Conservation (phyloP, 176 grass and related monocot genomes). For the Oryza longistaminata region DNA sequence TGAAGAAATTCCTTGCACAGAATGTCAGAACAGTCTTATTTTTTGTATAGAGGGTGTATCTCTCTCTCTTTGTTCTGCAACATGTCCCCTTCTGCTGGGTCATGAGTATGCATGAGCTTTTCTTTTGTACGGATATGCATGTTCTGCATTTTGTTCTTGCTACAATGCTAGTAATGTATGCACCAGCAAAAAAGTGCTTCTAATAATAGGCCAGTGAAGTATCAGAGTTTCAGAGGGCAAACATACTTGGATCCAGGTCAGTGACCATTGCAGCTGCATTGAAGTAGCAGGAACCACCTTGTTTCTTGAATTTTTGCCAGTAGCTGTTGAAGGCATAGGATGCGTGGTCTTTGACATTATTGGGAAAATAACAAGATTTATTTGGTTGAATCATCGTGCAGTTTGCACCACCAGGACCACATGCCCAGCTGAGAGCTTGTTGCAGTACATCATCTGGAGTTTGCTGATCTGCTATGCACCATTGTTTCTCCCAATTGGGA, state of each 20-base stretch:
- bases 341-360: slow-evolving; percentile 56
- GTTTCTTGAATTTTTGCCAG: slow-evolving; percentile 70
- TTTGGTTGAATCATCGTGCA: slow-evolving; percentile 55
- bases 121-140: not conserved
- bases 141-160: slow-evolving; percentile 12
- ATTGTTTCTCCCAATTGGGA: slow-evolving; percentile 37
- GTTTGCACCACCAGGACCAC: slow-evolving; percentile 50
- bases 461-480: slow-evolving; percentile 70
- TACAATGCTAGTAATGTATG: slow-evolving; percentile 4
- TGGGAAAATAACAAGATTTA: slow-evolving; percentile 64
- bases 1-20: not conserved
- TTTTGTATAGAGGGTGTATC: not conserved
- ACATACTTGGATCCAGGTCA: slow-evolving; percentile 58
- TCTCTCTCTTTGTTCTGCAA: not conserved
- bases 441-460: slow-evolving; percentile 53
- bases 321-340: slow-evolving; percentile 68
- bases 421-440: slow-evolving; percentile 47
- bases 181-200: slow-evolving; percentile 17
- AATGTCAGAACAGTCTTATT: not conserved
- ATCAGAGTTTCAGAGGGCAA: not conserved
- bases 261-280: slow-evolving; percentile 59
- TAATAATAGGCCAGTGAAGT: slow-evolving; percentile 1
- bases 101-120: not conserved
- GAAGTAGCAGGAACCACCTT: slow-evolving; percentile 69
- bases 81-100: not conserved